These are phyloP conservation scores for Xylaria intraflava DNA, from an alignment of 495 filamentous ascomycete genomes.

Conservation along the genomic window DNA sequence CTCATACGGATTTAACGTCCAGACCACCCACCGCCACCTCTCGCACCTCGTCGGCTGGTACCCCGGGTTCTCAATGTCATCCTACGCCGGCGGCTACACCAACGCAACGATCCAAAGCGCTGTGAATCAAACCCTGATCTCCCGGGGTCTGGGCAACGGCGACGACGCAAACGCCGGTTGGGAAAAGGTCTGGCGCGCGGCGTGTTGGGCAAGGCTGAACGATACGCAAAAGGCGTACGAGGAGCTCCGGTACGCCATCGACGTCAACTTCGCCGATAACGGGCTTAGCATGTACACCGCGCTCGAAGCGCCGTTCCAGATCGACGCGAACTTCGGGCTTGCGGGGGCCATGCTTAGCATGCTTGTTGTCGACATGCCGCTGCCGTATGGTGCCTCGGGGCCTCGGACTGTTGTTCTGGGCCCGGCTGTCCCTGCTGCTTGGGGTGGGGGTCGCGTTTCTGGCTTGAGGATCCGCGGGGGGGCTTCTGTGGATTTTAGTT, in stretches of 20 bases:
- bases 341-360: slow-evolving; percentile 41
- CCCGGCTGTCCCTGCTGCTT: slow-evolving; percentile 36
- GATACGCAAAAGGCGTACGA: slow-evolving; percentile 34
- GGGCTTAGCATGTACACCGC: slow-evolving; percentile 40
- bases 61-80: slow-evolving; percentile 41
- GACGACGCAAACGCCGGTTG: slow-evolving; percentile 46
- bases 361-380: slow-evolving; percentile 34
- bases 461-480: slow-evolving; percentile 38
- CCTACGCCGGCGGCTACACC: slow-evolving; percentile 16
- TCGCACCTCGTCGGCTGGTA: slow-evolving; percentile 49
- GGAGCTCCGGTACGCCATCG: slow-evolving; percentile 26
- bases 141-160: slow-evolving; percentile 18
- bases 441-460: slow-evolving; percentile 31
- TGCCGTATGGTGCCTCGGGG: not conserved
- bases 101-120: slow-evolving; percentile 34
- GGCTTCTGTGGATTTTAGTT: slow-evolving; percentile 31
- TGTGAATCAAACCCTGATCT: slow-evolving; percentile 33
- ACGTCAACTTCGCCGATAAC: slow-evolving; percentile 46
- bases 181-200: slow-evolving; percentile 50
- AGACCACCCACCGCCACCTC: slow-evolving; percentile 48
- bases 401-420: slow-evolving; percentile 33
- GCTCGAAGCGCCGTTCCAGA: slow-evolving; percentile 38
- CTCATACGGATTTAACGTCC: slow-evolving; percentile 28
- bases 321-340: slow-evolving; percentile 51
- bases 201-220: slow-evolving; percentile 47